These are phyloP conservation scores for Bipolaris bicolor DNA, from an alignment of 2,329 filamentous ascomycete genomes.

Conservation along the genomic window DNA sequence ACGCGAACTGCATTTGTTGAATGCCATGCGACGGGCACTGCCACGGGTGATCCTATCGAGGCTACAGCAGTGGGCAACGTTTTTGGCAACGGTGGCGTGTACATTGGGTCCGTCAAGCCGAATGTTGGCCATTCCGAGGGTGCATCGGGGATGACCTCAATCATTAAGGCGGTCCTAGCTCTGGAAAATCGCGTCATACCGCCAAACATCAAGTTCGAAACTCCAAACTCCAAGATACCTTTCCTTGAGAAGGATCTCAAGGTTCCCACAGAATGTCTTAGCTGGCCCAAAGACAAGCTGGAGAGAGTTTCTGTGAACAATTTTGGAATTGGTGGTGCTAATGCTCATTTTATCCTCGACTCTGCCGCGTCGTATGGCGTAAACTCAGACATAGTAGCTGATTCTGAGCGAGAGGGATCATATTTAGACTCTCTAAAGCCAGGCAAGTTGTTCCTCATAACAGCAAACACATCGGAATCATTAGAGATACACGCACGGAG, in stretches of 20 bases:
- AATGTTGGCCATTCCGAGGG: constrained; percentile 46
- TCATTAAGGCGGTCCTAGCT: constrained; percentile 48
- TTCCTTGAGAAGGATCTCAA: background rate
- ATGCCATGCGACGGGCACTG: background rate
- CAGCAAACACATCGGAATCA: background rate
- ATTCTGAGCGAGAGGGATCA: too few relatives aligned
- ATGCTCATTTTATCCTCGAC: constrained; percentile 14
- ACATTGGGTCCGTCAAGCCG: background rate
- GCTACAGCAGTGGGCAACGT: background rate
- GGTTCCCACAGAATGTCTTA: background rate
- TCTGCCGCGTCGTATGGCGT: background rate
- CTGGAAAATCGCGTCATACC: constrained; percentile 47
- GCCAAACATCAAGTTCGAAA: constrained; percentile 27
- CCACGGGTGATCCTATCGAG: background rate
- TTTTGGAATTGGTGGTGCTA: constrained; percentile 21
- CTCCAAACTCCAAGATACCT: constrained; percentile 23
- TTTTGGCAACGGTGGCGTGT: background rate
- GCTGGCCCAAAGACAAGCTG: constrained; percentile 7
- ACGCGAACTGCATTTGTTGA: background rate
- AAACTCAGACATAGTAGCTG: too few relatives aligned
- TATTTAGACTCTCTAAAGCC: too few relatives aligned
- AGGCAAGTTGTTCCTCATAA: background rate
- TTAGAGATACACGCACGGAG: background rate
- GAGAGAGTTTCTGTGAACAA: constrained; percentile 16
- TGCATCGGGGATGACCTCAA: constrained; percentile 33